Evolutionary conservation across 1,284 basidiomycete genomes (phyloP), one percentile per base, ranked within the genome.

Genomic region (Xerocomus nothofagi): DNA sequence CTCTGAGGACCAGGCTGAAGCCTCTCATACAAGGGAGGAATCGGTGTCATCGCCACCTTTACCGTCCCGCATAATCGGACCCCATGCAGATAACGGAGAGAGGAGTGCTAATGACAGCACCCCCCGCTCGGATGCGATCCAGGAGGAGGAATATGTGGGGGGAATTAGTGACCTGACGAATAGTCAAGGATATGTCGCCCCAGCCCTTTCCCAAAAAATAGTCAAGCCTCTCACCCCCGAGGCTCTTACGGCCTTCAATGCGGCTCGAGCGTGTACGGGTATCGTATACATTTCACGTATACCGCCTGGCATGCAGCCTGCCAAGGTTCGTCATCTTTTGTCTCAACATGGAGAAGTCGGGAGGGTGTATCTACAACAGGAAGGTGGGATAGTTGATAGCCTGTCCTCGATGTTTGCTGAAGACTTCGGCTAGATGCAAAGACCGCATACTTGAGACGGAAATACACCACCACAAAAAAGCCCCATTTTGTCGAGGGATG

Each of bases 231-330:
- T 91, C 38, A 86, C 83, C 1, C 74, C 76, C 3, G 85, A 88
- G 62, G 86, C 83, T 7, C 74, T 91, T 32, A 83, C 81, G 37
- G 81, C 77, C 12, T 91, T 85, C 69, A 80, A 84, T 58, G 78
- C 78, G 36, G 80, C 80, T 3, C 85, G 86, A 60, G 81, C 85
- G 34, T 76, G 76, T 26, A 80, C 90, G 32, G 96, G 93, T 0
- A 86, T 99, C 51, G 74, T 99, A 40, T 99, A 98, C 71, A 93
- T 99, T 47, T 97, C 93, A 15, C 81, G 96, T 33, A 89, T 99
- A 62, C 97, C 97, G 1, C 96, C 95, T n/a, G 97, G 95, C 1
- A 99, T 99, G 97, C 92, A 90, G 21, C 95, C 96, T 21, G 81
- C 91, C 24, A 99, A 99, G 71, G 92, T 99, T 33, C 87, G 93